phyloP scores from a whole-genome alignment of 2,329 filamentous ascomycete genomes.

The Nectriaceae sp. region DNA sequence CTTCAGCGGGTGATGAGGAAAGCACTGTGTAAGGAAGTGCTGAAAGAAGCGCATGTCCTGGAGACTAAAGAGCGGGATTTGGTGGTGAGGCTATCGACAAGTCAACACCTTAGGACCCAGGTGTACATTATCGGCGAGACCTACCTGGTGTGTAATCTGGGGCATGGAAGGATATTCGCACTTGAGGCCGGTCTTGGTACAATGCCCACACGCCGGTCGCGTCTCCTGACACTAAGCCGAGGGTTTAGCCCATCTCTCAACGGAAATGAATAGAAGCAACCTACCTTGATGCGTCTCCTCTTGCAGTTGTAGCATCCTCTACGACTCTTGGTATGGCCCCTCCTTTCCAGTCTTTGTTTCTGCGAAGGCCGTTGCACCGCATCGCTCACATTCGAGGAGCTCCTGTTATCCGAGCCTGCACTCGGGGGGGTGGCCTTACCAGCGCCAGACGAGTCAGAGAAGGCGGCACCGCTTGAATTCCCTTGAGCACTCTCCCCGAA shows the following conservation, averaged over 20 bases:
- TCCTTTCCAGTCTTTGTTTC: constrained; percentile 49
- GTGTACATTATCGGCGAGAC: constrained; percentile 1
- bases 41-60: constrained; percentile 71
- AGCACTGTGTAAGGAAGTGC: constrained; percentile 63
- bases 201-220: constrained; percentile 64
- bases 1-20: constrained; percentile 65
- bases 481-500: constrained; percentile 21
- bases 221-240: constrained; percentile 61
- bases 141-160: constrained; percentile 53
- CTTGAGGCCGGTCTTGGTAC: constrained; percentile 60
- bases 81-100: constrained; percentile 50
- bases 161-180: constrained; percentile 62
- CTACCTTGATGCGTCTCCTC: constrained; percentile 63
- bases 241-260: constrained; percentile 12
- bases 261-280: background rate
- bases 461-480: constrained; percentile 8
- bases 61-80: constrained; percentile 59
- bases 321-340: constrained; percentile 67
- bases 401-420: constrained; percentile 23
- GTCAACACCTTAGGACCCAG: constrained; percentile 2
- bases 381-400: constrained; percentile 23
- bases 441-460: constrained; percentile 34
- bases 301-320: constrained; percentile 70
- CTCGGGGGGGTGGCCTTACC: constrained; percentile 33
- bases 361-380: constrained; percentile 18